Percentiles rank a stretch among this genome's conserved stretches.
Conservation (phyloP, 805 yeast genomes). For the Myxozyma sirexii region DNA sequence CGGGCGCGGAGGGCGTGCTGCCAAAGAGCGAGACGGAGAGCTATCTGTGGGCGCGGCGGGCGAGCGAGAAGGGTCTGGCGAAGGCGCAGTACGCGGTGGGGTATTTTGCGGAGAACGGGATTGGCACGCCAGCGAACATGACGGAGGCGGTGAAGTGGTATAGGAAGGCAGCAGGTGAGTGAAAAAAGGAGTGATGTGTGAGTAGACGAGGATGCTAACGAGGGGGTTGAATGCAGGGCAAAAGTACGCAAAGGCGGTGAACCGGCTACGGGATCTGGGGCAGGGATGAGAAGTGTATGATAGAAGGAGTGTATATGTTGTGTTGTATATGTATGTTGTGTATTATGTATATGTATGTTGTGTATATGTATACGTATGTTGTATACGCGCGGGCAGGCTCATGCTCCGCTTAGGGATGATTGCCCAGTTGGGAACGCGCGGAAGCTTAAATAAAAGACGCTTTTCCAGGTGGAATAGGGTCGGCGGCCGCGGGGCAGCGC, state of each 20-base stretch:
- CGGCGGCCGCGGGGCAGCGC: no score
- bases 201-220: neutral
- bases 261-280: slow-evolving; percentile 20
- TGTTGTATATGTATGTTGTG: neutral
- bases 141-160: slow-evolving; percentile 59
- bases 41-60: slow-evolving; percentile 72
- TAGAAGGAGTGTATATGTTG: neutral
- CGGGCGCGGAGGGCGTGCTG: slow-evolving; percentile 65
- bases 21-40: slow-evolving; percentile 68
- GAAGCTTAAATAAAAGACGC: no score
- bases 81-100: slow-evolving; percentile 77
- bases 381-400: no score
- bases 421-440: no score
- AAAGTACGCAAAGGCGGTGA: slow-evolving; percentile 21
- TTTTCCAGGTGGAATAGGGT: no score
- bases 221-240: slow-evolving; percentile 17
- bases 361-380: no score
- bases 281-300: neutral
- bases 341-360: neutral
- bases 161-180: slow-evolving; percentile 56
- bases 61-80: slow-evolving; percentile 65
- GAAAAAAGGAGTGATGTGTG: neutral
- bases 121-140: slow-evolving; percentile 58
- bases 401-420: no score
- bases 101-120: slow-evolving; percentile 66